Evolutionary conservation across 306 rosid species (phyloP), one percentile per base, ranked within the genome.

Genomic region (Cucurbita argyrosperma): DNA sequence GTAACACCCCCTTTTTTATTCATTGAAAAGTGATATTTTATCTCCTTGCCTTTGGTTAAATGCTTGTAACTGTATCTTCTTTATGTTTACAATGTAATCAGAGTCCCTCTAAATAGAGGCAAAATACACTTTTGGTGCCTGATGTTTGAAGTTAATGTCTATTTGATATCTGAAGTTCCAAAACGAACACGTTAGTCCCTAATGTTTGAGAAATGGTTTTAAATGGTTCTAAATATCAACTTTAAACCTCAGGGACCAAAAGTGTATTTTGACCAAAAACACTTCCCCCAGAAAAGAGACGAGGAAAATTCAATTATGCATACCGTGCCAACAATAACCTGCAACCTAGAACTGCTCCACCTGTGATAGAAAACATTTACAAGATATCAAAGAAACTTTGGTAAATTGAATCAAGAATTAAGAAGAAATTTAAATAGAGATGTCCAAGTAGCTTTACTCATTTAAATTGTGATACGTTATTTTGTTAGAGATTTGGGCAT

Each of bases 281-380:
- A 30, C 35, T 30, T 30, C 35, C 43, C 30, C 60, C 0, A 55
- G 4, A 3, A 15, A 61, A n/a, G 13, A 59, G 13, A 57, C 55
- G 21, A 49, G n/a, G 80, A 57, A 54, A 26, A 67, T 50, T 26
- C 79, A 50, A 38, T 53, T 74, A 75, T 76, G 84, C 96, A 71
- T 89, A 92, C 98, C 16, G 98, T 92, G 81, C 96, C 96, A 76
- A 92, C 90, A 57, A 92, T 90, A 76, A 92, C 93, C 83, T 92
- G 96, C 79, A 88, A 84, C 77, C 82, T 90, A 83, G 82, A 79
- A 80, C 80, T 92, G 87, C 98, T 92, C 98, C 98, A 92, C 76
- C 98, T 92, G 87, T 53, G 54, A 21, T 13, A 66, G 53, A 19
- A 66, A 78, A 59, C 37, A 82, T 62, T 52, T 43, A 57, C 11